Base-by-base conservation (phyloP, 148 eudicot species). In the Spergularia bocconei region DNA sequence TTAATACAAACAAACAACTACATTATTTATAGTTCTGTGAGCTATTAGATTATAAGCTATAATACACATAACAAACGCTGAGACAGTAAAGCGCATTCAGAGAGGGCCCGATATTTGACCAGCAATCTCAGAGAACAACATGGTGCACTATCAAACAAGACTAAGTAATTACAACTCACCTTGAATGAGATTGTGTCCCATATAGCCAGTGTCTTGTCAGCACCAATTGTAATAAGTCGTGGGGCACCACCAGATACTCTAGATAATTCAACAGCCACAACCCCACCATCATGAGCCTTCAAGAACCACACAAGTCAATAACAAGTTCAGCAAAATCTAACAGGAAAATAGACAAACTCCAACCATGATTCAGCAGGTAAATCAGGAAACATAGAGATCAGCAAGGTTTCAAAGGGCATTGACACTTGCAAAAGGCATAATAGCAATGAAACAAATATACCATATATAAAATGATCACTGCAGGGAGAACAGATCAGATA, bases 281-380 rank as follows among this genome's bases (percentile, higher is more conserved):
- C 97, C 75, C 97, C 98, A 64, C 98, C 98, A 75, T 95, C 98
- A 86, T 95, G 98, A 65, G 97, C 98, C 98, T 95, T 72, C 19
- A 69, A 80, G 66, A 14, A 68, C 23, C 41, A 39, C 55, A 67
- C 17, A 17, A 67, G 56, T 51, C 53, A 39, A 70, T 56, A 41
- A 4, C 17, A 63, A 51, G 41, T 76, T 67, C 36, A 78, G 64
- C 61, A 77, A 36, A 76, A 36, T 65, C 55, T 39, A 29, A 25
- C 17, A 41, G 47, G 44, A n/a, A 3, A 62, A 70, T 20, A 23
- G 47, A 61, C 19, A 68, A 8, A 52, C 23, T 19, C 67, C n/a
- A 13, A 47, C 38, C 41, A 68, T 29, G 61, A 25, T 58, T 52
- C 16, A 15, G 20, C 21, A 55, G 55, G 48, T 17, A 51, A 70